Base-by-base conservation (phyloP, 2,329 filamentous ascomycete genomes). In the Aureobasidium sp. region DNA sequence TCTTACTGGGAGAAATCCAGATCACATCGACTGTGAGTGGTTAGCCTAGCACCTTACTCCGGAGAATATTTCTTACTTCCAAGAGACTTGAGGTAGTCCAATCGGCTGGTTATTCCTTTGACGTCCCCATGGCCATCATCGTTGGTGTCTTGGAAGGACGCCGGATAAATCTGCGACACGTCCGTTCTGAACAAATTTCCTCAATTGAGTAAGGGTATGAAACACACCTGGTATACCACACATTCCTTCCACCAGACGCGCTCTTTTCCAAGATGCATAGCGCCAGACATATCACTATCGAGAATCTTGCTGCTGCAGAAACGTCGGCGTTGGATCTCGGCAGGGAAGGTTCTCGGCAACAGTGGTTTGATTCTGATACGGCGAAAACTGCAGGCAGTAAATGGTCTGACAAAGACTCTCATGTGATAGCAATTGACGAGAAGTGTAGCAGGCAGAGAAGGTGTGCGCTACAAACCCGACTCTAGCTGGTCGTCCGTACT, bases 1-100 rank as follows among this genome's bases (percentile, higher is more conserved):
- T 20, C 47, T 5, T 49, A 86, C 70, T 84, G 12, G 87, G 87
- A 51, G 82, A 87, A 1, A 87, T 72, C 87, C 87, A 89, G 62
- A 90, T 77, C 12, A 84, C 79, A 67, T 88, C 81, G 20, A 86
- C 75, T 0, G 86, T 86, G 0, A 89, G 73, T 3, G 5, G 6
- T 45, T 12, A 45, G 42, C 41, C n/a, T 3, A 47, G 11, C 12
- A 27, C 6, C 5, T 8, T 5, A 29, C 6, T 9, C 5, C 12
- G 15, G 44, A 27, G 3, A 25, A 27, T 6, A 22, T 12, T 5
- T 4, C 25, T 29, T 25, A 45, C 42, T 25, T 22, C 42, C 42
- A 45, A 45, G 42, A 45, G 75, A 72, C 68, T 83, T 76, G 44
- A 88, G 77, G 69, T 88, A 87, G 67, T 84, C 78, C 0, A 89